Evolutionary conservation across 129 eudicot genomes (phyloP), one percentile per base, ranked within the genome.

Genomic region (Sambucus nigra): DNA sequence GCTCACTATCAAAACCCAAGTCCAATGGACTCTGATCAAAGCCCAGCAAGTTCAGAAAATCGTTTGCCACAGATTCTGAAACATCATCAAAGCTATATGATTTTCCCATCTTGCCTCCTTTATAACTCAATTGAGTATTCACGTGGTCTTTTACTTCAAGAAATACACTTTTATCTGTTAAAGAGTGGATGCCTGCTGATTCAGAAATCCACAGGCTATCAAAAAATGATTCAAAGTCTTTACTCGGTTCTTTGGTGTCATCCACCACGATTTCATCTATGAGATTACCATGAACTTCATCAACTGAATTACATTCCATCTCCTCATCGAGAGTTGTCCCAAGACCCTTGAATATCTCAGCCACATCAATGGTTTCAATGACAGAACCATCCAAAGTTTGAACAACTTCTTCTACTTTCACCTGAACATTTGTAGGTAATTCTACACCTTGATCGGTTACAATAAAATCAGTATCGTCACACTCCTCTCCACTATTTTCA

Each of bases 51-150:
- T 79, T 66, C 64, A 79, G 71, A 46, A 87, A 79, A 53, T 82
- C 96, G 70, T 82, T 53, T 7, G 73, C 68, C 41, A 87, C 80
- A 24, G 65, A 57, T 26, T 67, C 78, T 21, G 81, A 33, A 44
- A 82, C 19, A 59, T 73, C 84, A 57, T 73, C 94, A 55, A 87
- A 67, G 76, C 80, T 82, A 60, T 63, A 64, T 46, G 95, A 86
- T 46, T 60, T 71, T 40, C 60, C 60, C 60, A 67, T 35, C 57
- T 68, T 65, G 54, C 73, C 58, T 51, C 27, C 60, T 26, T 59
- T 54, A 41, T 32, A 48, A 18, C 55, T 46, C 1, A 44, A 59
- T 45, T 47, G 25, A 3, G 41, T 20, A 32, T 63, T 69, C 54
- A 45, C 40, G 66, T 25, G 13, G 16, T 3, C 31, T 38, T 71